Evolutionary conservation across 1,284 basidiomycete species (phyloP), one percentile per base, ranked within the genome.

Genomic region (Cutaneotrichosporon curvatum): DNA sequence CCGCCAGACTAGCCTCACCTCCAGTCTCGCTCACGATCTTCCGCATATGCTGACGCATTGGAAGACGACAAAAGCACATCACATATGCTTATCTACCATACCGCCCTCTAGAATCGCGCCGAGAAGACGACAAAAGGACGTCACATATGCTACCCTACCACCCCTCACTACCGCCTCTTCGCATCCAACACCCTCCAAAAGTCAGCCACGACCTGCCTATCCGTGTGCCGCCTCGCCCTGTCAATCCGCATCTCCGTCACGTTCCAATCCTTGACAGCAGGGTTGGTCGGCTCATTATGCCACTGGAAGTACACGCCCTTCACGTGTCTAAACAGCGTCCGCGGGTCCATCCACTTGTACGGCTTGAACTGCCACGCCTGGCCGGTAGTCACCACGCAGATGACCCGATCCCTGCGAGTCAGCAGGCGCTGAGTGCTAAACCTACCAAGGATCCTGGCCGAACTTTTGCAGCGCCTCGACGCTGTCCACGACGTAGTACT

Each of bases 331-430:
- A 97, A 97, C 22, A 97, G 73, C 45, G 85, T 80, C 53, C 82
- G 82, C 1, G 94, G 92, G 59, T 97, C 90, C 42, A 78, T 82
- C 92, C 92, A 97, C 67, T 90, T 90, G 74, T 97, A 98, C 23
- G 85, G 83, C 56, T 85, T 80, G 74, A 98, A 98, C 69, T 97
- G 94, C 94, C 94, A 98, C 40, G 84, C 83, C 61, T 97, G 94
- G 2, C 94, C 94, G 0, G 90, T 97, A 2, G 94, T 97, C 78
- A 96, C 84, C 11, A 98, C 94, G 58, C 89, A 94, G 4, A 96
- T 83, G 5, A 98, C 95, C 20, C 94, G 80, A 51, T 94, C 88
- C 79, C 79, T 76, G 52, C 28, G 8, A n/a, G 15, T 55, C 38
- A 52, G 49, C 47, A 31, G 5, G 16, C 9, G 9, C 43, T 10